These are phyloP conservation scores for Stemphylium vesicarium DNA, from an alignment of 2,329 filamentous ascomycete species.

Conservation along the genomic window DNA sequence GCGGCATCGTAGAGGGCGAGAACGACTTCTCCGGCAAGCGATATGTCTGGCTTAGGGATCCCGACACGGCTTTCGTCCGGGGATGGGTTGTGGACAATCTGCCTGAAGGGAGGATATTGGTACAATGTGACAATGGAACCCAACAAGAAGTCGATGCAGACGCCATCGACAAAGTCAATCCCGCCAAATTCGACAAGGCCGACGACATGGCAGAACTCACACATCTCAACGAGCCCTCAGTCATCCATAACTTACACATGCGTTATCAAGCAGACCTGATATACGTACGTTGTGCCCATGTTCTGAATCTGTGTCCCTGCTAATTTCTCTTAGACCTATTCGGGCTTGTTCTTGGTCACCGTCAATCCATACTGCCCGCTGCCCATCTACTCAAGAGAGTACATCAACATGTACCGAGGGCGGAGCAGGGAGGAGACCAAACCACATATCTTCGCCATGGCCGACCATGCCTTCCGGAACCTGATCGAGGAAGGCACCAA, in stretches of 20 bases:
- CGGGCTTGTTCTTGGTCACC: constrained; percentile 92
- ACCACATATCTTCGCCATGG: constrained; percentile 97
- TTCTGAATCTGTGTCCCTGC: neutral
- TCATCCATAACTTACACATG: constrained; percentile 95
- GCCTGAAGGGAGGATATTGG: constrained; percentile 70
- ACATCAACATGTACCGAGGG: constrained; percentile 97
- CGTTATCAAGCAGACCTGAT: constrained; percentile 96
- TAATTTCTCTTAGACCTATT: constrained; percentile 73
- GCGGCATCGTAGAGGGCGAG: constrained; percentile 83
- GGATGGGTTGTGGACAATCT: constrained; percentile 90
- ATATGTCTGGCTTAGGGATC: constrained; percentile 96
- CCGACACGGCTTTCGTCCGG: constrained; percentile 85
- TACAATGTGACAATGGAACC: constrained; percentile 95
- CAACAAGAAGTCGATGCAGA: constrained; percentile 87
- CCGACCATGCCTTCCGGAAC: constrained; percentile 94
- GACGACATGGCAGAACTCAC: constrained; percentile 99
- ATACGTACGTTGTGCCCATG: constrained; percentile 61
- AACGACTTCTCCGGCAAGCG: constrained; percentile 99
- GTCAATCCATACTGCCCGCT: constrained; percentile 96
- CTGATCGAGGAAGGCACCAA: constrained; percentile 94
- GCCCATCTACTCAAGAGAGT: constrained; percentile 95
- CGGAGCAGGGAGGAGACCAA: constrained; percentile 90
- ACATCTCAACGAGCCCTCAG: constrained; percentile 95
- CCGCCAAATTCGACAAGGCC: constrained; percentile 98
- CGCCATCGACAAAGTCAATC: constrained; percentile 97